phyloP scores from a whole-genome alignment of 2,329 filamentous ascomycete genomes.

The Penicillium brevicompactum region DNA sequence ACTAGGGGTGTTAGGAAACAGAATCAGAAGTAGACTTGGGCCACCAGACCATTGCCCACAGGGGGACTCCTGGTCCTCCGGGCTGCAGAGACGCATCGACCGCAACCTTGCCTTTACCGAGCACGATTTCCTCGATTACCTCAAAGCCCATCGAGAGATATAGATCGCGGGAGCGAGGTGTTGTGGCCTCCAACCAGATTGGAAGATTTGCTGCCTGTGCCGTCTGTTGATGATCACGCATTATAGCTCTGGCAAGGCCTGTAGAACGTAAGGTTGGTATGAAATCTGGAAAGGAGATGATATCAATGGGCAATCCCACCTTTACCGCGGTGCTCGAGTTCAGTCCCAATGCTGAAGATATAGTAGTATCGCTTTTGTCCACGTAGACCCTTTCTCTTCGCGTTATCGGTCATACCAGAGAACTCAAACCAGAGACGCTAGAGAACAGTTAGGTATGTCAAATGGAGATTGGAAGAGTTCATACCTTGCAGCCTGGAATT shows the following conservation, averaged over 20 bases:
- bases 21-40: slow-evolving; percentile 5
- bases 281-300: neutral
- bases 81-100: slow-evolving; percentile 16
- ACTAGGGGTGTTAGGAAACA: neutral
- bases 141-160: slow-evolving; percentile 26
- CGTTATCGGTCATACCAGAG: slow-evolving; percentile 23
- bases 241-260: slow-evolving; percentile 25
- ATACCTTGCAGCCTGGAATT: slow-evolving; percentile 19
- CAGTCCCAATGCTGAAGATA: slow-evolving; percentile 26
- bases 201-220: slow-evolving; percentile 21
- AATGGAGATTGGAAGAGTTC: neutral
- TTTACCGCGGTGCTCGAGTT: slow-evolving; percentile 24
- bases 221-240: slow-evolving; percentile 18
- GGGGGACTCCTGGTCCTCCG: slow-evolving; percentile 18
- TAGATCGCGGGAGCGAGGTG: slow-evolving; percentile 15
- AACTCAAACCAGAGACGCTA: slow-evolving; percentile 26
- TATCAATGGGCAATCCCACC: slow-evolving; percentile 6
- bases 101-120: slow-evolving; percentile 25
- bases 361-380: slow-evolving; percentile 26
- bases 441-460: neutral
- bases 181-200: slow-evolving; percentile 29
- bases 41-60: slow-evolving; percentile 31
- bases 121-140: slow-evolving; percentile 22
- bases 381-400: slow-evolving; percentile 20
- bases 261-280: no score